Conservation (phyloP, 805 yeast genomes). For the Scheffersomyces stipitis region DNA sequence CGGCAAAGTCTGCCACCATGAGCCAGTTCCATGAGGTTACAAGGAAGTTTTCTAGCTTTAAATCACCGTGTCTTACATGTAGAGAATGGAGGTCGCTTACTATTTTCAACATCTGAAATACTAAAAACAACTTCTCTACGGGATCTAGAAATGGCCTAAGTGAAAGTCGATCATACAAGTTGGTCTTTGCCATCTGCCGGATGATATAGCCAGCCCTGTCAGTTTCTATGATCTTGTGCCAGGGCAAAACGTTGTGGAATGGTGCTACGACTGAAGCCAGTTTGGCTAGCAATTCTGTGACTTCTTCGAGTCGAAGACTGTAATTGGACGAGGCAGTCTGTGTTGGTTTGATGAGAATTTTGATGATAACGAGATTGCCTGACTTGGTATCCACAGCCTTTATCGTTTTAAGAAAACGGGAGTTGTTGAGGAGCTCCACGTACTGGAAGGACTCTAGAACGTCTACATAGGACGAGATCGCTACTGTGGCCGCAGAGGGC, state of each 20-base stretch:
- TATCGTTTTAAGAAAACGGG: conserved; percentile 83
- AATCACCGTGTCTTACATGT: conserved; percentile 80
- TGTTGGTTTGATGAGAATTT: conserved; percentile 77
- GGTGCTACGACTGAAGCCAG: conserved; percentile 41
- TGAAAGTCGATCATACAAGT: conserved; percentile 82
- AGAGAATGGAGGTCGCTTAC: conserved; percentile 61
- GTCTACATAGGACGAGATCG: conserved; percentile 84
- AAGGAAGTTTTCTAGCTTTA: conserved; percentile 85
- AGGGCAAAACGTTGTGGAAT: conserved; percentile 69
- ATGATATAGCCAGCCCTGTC: conserved; percentile 89
- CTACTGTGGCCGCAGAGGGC: conserved; percentile 90
- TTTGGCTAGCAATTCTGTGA: conserved; percentile 28
- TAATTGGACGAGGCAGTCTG: conserved; percentile 19
- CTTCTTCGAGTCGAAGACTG: conserved; percentile 22
- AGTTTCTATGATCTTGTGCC: conserved; percentile 74
- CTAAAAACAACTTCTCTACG: conserved; percentile 80
- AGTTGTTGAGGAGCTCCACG: conserved; percentile 70
- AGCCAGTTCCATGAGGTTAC: conserved; percentile 91
- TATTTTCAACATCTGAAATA: conserved; percentile 72
- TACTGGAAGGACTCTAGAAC: conserved; percentile 76
- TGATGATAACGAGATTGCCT: conserved; percentile 70
- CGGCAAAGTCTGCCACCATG: conserved; percentile 77
- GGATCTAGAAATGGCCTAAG: conserved; percentile 83
- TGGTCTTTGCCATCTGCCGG: conserved; percentile 76
- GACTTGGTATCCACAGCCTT: conserved; percentile 66